Percentiles rank a stretch among this genome's conserved stretches.
Conservation (phyloP, 768 basidiomycete species). For the Tephrocybe rancida region DNA sequence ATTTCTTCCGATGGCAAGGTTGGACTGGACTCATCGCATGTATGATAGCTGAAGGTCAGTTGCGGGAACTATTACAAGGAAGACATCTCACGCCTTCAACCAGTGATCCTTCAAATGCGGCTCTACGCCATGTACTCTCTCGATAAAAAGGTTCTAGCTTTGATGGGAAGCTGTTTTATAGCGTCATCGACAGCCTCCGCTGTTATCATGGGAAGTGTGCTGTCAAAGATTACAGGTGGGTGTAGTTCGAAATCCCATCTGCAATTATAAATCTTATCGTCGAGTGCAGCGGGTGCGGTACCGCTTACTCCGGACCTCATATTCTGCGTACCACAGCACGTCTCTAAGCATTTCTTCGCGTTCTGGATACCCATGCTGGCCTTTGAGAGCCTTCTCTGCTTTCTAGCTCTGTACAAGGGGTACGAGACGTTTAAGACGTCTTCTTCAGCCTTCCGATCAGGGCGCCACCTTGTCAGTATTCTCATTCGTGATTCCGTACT, state of each 20-base stretch:
- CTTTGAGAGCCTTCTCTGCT: conserved; percentile 56
- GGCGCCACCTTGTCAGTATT: conserved; percentile 45
- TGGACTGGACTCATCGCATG: conserved; percentile 58
- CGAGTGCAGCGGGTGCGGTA: conserved; percentile 17
- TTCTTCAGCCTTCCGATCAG: conserved; percentile 41
- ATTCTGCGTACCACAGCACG: conserved; percentile 43
- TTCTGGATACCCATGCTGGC: conserved; percentile 65
- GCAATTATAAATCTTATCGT: not conserved
- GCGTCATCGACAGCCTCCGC: conserved; percentile 40
- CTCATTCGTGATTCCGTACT: conserved; percentile 58
- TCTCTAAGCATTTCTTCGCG: conserved; percentile 47
- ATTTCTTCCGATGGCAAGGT: conserved; percentile 62
- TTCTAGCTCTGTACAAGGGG: conserved; percentile 51
- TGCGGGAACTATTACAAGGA: not conserved
- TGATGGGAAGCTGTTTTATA: conserved; percentile 47
- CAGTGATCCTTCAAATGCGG: conserved; percentile 63
- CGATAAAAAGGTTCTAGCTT: conserved; percentile 48
- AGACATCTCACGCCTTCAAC: not conserved
- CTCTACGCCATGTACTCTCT: conserved; percentile 63
- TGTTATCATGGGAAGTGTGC: conserved; percentile 48
- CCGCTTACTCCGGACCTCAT: conserved; percentile 20
- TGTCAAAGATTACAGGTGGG: conserved; percentile 42
- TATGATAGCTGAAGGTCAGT: conserved; percentile 56
- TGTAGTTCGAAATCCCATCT: conserved; percentile 8
- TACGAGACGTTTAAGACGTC: conserved; percentile 42